Evolutionary conservation across 176 grass and related monocot genomes (phyloP).

Genomic region (Saccharum spontaneum): DNA sequence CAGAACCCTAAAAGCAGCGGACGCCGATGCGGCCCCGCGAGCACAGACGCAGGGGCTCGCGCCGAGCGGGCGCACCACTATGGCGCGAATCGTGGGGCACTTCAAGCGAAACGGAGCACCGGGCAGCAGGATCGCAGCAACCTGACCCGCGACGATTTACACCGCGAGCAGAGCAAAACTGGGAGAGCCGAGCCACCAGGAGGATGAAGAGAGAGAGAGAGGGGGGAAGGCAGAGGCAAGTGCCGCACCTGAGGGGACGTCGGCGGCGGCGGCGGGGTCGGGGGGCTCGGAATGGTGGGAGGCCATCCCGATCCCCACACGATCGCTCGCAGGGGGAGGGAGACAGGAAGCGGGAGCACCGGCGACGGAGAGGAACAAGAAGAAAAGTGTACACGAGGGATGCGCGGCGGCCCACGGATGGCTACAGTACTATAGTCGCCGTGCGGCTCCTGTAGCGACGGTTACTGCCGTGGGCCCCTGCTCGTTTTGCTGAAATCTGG

Average conservation of each 20-base stretch:
- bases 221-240: neutral
- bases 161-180: neutral
- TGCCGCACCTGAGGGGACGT: constrained; percentile 8
- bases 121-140: constrained; percentile 1
- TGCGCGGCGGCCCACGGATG: neutral
- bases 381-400: neutral
- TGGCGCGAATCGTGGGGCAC: neutral
- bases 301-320: constrained; percentile 42
- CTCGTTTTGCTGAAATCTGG: too few species aligned
- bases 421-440: too few species aligned
- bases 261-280: neutral
- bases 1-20: constrained; percentile 26
- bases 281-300: constrained; percentile 42
- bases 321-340: constrained; percentile 11
- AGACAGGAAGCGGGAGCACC: constrained; percentile 47
- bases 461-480: too few species aligned
- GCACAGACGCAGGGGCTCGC: neutral
- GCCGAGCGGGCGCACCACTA: neutral
- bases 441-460: too few species aligned
- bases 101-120: neutral
- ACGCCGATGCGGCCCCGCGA: neutral
- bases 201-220: neutral
- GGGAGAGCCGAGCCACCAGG: neutral
- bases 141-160: neutral
- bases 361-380: constrained; percentile 22